Percentiles rank a stretch among this genome's conserved stretches.
Conservation (phyloP, 306 rosid species). For the Canavalia gladiata region DNA sequence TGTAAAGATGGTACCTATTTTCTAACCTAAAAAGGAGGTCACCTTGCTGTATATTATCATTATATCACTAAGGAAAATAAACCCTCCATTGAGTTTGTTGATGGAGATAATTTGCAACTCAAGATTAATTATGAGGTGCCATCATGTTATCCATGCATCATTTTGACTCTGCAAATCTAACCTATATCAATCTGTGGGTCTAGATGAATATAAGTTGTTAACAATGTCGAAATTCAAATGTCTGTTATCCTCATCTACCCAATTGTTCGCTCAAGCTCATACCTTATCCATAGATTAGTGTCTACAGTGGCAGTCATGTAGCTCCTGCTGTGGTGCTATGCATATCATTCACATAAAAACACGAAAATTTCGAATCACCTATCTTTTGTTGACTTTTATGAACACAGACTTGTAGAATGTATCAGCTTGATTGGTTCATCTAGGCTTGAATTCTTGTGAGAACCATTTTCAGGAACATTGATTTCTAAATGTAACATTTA, state of each 20-base stretch:
- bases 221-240: constrained; percentile 20
- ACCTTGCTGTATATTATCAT: constrained; percentile 28
- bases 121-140: not conserved
- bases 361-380: not conserved
- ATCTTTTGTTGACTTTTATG: not conserved
- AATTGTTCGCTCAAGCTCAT: constrained; percentile 16
- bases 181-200: not conserved
- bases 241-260: constrained; percentile 2
- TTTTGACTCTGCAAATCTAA: constrained; percentile 20
- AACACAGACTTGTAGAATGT: not conserved
- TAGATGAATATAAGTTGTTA: constrained; percentile 12
- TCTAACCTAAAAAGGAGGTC: constrained; percentile 7
- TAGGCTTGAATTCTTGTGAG: constrained; percentile 2
- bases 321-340: not conserved
- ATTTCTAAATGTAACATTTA: constrained; percentile 2
- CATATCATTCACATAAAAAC: not conserved
- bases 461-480: constrained; percentile 22
- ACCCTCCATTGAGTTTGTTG: constrained; percentile 13
- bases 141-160: constrained; percentile 14
- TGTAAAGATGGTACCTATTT: constrained; percentile 11
- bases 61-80: constrained; percentile 18
- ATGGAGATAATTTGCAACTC: constrained; percentile 14
- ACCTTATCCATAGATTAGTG: constrained; percentile 19
- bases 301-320: not conserved
- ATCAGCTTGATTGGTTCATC: constrained; percentile 38